Evolutionary conservation across 495 filamentous ascomycete species (phyloP), one percentile per base, ranked within the genome.

Genomic region (Zalerion maritima): DNA sequence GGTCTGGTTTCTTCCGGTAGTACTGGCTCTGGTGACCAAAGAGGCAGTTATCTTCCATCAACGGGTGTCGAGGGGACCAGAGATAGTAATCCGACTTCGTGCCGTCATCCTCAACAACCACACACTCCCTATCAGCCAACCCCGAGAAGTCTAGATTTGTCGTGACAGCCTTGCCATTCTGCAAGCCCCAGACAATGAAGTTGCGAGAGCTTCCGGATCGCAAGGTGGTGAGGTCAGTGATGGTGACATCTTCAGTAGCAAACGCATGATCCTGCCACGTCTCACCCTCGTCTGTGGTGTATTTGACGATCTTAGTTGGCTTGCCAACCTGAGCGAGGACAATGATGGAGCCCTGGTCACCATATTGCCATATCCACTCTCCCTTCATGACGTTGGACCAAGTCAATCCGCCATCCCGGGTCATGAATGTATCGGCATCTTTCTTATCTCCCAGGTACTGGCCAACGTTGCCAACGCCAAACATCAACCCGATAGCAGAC

Each of bases 1-100:
- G 54, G 4, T 68, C 65, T 10, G 58, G 43, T 45, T 76, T 82
- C 64, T 94, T 96, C 46, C 91, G 81, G 48, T 89, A 71, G 41
- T 96, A 99, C 46, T 85, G 68, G 26, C 84, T 70, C 21, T 78
- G 60, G 55, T 94, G 91, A 11, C 91, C 91, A 46, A 96, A 99
- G 3, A 99, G 60, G 49, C 91, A 99, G 28, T 81, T 67, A 29
- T 78, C 58, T 3, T 75, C 58, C 43, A 79, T 71, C 20, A 65
- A 43, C 1, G 86, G 86, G 48, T 93, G 86, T 34, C 64, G 64
- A 9, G 91, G 86, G 29, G 64, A 64, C 84, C 85, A 99, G 25
- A 87, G 54, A 28, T 78, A 63, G 57, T 91, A 96, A 36, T 73
- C 66, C n/a, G 64, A 71, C 15, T 72, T 66, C 2, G 55, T 50